A percentile compares a stretch with the other conserved stretches of the same genome.
Evolutionary conservation across 371 early-diverging fungal species (phyloP).

Genomic region (Fennellomyces sp.): DNA sequence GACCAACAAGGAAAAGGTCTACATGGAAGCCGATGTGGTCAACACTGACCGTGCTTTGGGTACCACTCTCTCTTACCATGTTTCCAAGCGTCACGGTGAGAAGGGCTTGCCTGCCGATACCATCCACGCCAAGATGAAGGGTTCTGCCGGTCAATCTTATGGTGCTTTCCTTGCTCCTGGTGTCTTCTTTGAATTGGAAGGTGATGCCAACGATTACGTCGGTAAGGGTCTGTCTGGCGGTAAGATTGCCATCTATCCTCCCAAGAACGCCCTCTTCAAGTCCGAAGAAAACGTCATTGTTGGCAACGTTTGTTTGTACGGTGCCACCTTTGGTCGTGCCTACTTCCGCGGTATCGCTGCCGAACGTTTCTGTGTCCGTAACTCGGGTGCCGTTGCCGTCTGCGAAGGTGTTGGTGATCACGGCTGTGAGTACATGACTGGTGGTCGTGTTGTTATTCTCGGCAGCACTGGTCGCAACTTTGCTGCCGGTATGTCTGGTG

Average conservation of each 20-base stretch:
- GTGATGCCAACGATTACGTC: slow-evolving; percentile 97
- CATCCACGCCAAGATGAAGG: slow-evolving; percentile 82
- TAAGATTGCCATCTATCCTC: slow-evolving; percentile 85
- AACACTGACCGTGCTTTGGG: slow-evolving; percentile 97
- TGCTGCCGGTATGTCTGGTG: slow-evolving; percentile 96
- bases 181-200: slow-evolving; percentile 90
- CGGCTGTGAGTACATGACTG: slow-evolving; percentile 99
- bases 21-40: slow-evolving; percentile 70
- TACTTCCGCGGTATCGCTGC: slow-evolving; percentile 95
- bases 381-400: slow-evolving; percentile 94
- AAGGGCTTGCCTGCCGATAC: slow-evolving; percentile 85
- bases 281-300: slow-evolving; percentile 90
- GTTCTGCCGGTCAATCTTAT: slow-evolving; percentile 97
- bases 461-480: slow-evolving; percentile 91
- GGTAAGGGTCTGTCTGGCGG: slow-evolving; percentile 98
- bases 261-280: slow-evolving; percentile 75
- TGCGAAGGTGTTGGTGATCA: slow-evolving; percentile 98
- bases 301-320: slow-evolving; percentile 97
- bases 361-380: slow-evolving; percentile 97
- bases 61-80: slow-evolving; percentile 87
- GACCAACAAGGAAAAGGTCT: slow-evolving; percentile 58
- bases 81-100: slow-evolving; percentile 83
- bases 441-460: slow-evolving; percentile 85
- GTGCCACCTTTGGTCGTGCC: slow-evolving; percentile 91
- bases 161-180: slow-evolving; percentile 96